Base-by-base conservation (phyloP, 441 rosid species). In the Pelargonium cotyledonis region DNA sequence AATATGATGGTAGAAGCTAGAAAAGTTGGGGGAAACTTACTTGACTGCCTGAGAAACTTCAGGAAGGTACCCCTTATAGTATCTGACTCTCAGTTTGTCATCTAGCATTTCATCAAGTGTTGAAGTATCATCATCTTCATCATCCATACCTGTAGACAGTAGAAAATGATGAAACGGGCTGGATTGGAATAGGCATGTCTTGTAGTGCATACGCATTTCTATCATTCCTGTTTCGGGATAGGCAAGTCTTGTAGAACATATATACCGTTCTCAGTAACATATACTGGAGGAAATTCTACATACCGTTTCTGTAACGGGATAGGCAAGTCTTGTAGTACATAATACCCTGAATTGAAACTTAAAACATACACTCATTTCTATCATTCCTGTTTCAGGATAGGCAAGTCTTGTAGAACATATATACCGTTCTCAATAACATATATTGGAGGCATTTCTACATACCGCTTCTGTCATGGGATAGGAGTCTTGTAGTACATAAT, bases 381-480 rank as follows among this genome's bases (percentile, higher is more conserved):
- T n/a, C n/a, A n/a, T n/a, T n/a, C n/a, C n/a, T n/a, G n/a, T n/a
- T n/a, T n/a, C n/a, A n/a, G n/a, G n/a, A n/a, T 67, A 10, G 1
- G 14, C 40, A 40, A 73, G 62, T 5, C 5, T 43, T 2, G 68
- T 68, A 12, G 31, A n/a, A n/a, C n/a, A n/a, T 68, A 61, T 57
- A 51, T 86, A 89, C 97, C 98, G n/a, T 89, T 93, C 80, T 93
- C 98, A 1, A 91, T 85, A 38, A 93, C 70, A 77, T 77, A 89
- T 70, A 93, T 81, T 64, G 76, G 78, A 53, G 93, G 88, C n/a
- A n/a, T n/a, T n/a, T n/a, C n/a, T n/a, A n/a, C n/a, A n/a, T n/a
- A n/a, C n/a, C n/a, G n/a, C n/a, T n/a, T n/a, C n/a, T n/a, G n/a
- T n/a, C n/a, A n/a, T n/a, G n/a, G n/a, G n/a, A n/a, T n/a, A n/a